phyloP scores from a whole-genome alignment of 1,284 basidiomycete genomes.

The Pholiota adiposa region DNA sequence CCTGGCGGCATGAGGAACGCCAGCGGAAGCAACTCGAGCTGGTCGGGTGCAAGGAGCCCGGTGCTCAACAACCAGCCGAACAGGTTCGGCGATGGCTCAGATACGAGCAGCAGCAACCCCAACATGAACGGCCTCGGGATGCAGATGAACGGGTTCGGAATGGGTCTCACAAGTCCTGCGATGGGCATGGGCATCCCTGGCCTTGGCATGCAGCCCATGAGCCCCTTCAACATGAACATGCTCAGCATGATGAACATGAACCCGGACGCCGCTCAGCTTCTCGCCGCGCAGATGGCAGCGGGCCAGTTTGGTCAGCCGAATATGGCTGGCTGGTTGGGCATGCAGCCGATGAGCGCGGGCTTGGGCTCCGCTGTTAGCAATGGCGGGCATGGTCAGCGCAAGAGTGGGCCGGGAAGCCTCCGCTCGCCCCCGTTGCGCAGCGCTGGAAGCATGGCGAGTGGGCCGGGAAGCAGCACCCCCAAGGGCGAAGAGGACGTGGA shows the following conservation, averaged over 20 bases:
- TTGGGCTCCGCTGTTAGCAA: slow-evolving; percentile 22
- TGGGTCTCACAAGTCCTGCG: slow-evolving; percentile 61
- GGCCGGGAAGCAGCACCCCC: slow-evolving; percentile 41
- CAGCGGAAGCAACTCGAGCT: slow-evolving; percentile 47
- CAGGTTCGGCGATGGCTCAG: slow-evolving; percentile 65
- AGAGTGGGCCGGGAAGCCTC: slow-evolving; percentile 48
- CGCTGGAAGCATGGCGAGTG: slow-evolving; percentile 51
- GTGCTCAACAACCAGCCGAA: slow-evolving; percentile 60
- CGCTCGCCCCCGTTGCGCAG: slow-evolving; percentile 62
- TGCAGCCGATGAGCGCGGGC: slow-evolving; percentile 58
- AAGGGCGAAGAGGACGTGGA: slow-evolving; percentile 92
- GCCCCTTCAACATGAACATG: slow-evolving; percentile 79
- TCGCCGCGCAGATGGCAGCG: slow-evolving; percentile 83
- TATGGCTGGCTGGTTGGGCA: slow-evolving; percentile 49
- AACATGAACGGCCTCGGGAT: slow-evolving; percentile 68
- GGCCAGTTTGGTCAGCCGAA: slow-evolving; percentile 60
- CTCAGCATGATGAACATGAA: slow-evolving; percentile 70
- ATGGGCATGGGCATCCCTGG: slow-evolving; percentile 53
- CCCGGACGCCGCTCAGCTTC: slow-evolving; percentile 74
- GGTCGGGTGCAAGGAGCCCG: slow-evolving; percentile 67
- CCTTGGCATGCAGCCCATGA: slow-evolving; percentile 66
- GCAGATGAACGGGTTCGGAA: slow-evolving; percentile 54
- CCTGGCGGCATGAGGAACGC: slow-evolving; percentile 47
- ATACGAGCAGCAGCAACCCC: slow-evolving; percentile 43
- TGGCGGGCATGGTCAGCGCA: slow-evolving; percentile 12